Percentiles rank a stretch among this genome's conserved stretches.
Evolutionary conservation across 2,329 filamentous ascomycete genomes (phyloP).

Genomic region (Claviceps monticola): DNA sequence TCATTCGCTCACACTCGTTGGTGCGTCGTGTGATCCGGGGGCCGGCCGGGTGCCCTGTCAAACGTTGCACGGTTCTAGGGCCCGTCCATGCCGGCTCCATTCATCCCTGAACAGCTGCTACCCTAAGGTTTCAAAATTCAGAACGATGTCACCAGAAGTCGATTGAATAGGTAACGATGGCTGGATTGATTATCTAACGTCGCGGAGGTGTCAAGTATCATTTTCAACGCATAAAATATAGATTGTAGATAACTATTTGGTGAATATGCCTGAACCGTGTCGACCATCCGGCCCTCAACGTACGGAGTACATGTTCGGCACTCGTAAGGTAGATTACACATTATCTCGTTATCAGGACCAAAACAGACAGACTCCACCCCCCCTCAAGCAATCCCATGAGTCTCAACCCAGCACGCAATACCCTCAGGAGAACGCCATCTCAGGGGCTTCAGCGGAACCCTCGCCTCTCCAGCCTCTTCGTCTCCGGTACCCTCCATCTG

Average conservation of each 20-base stretch:
- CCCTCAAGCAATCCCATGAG: constrained; percentile 13
- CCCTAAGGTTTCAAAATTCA: not conserved
- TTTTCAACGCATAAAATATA: too few relatives aligned
- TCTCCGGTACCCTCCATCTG: constrained; percentile 7
- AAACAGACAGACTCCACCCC: too few relatives aligned
- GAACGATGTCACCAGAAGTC: not conserved
- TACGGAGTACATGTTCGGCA: too few relatives aligned
- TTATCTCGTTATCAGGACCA: too few relatives aligned
- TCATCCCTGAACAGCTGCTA: not conserved
- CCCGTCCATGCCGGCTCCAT: not conserved
- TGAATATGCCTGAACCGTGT: too few relatives aligned
- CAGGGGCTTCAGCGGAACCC: constrained; percentile 14
- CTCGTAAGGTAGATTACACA: too few relatives aligned
- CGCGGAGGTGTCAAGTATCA: too few relatives aligned
- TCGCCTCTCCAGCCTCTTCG: constrained; percentile 6
- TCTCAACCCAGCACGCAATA: constrained; percentile 23
- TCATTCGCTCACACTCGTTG: not conserved
- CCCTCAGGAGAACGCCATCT: constrained; percentile 24
- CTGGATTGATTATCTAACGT: too few relatives aligned
- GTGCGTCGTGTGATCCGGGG: not conserved
- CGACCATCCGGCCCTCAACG: too few relatives aligned
- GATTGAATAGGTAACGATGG: not conserved
- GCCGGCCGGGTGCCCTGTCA: too few relatives aligned
- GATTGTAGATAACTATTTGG: too few relatives aligned
- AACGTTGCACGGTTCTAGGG: not conserved